Base-by-base conservation (phyloP, 306 rosid species). In the Sicyos baderoa region DNA sequence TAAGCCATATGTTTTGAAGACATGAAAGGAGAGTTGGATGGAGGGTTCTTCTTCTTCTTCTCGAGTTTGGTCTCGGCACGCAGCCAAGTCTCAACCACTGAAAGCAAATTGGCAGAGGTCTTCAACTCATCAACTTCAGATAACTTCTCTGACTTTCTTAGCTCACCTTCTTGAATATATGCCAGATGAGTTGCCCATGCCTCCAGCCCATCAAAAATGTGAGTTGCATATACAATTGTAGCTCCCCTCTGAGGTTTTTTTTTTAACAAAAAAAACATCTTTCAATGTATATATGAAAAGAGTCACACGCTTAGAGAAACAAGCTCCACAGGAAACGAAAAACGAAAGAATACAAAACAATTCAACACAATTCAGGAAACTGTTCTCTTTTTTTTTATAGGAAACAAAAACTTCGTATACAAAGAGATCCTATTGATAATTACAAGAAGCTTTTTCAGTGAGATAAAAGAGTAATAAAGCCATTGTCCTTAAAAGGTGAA, bases 171-270 rank as follows among this genome's bases (percentile, higher is more conserved):
- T 84, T 93, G 98, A 72, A 93, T 89, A 79, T 93, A 89, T 75
- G 97, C 98, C 60, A 93, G 78, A 81, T 93, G 94, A 51, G 93
- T 86, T 65, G 98, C 94, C 98, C 98, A 93, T 62, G 94, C 84
- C 84, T 89, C 98, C 72, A 89, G 87, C 62, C 98, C 98, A 79
- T 93, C 98, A 86, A 93, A 93, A 47, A 89, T 89, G 78, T 93
- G 98, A 27, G 98, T 89, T 77, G 98, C 92, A 74, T 93, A 89
- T n/a, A 89, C 97, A 75, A 92, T 81, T 72, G 89, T 92, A 62
- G 95, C 87, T 78, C 89, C 42, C 42, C 42, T 35, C 42, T 35
- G 42, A n/a, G n/a, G n/a, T n/a, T 35, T 35, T 35, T 35, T 35
- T 35, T 35, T 35, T 5, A 35, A 35, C 42, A 5, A 35, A 6